Evolutionary conservation across 106 monocot genomes (phyloP).

Genomic region (Dioscorea zingiberensis): DNA sequence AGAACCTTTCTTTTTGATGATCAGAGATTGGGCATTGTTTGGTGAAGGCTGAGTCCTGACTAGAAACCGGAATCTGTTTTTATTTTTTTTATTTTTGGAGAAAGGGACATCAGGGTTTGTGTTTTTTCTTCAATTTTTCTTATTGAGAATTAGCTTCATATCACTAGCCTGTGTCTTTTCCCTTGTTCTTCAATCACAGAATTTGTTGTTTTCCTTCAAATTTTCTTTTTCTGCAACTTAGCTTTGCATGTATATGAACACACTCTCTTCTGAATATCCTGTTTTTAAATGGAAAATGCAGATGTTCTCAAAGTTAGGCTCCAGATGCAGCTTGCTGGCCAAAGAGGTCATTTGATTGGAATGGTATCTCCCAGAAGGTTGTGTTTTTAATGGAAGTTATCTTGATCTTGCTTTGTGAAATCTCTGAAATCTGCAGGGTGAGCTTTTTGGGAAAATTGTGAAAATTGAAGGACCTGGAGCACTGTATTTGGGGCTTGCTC

Average conservation of each 20-base stretch:
- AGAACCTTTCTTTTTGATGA: neutral
- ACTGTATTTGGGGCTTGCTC: slow-evolving; percentile 72
- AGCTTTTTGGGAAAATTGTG: slow-evolving; percentile 41
- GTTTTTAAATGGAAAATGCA: slow-evolving; percentile 19
- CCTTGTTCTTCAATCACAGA: too few relatives aligned
- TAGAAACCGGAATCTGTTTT: neutral
- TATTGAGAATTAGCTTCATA: neutral
- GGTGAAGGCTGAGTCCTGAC: too few relatives aligned
- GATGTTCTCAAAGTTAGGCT: slow-evolving; percentile 97
- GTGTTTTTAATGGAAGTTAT: too few relatives aligned
- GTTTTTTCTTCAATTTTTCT: neutral
- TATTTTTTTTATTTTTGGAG: too few relatives aligned
- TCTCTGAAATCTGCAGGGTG: slow-evolving; percentile 33
- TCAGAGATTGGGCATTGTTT: too few relatives aligned
- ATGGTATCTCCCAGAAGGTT: slow-evolving; percentile 52
- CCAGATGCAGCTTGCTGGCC: slow-evolving; percentile 94
- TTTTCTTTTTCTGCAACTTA: too few relatives aligned
- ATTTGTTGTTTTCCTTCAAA: too few relatives aligned
- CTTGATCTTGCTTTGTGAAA: too few relatives aligned
- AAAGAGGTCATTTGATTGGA: slow-evolving; percentile 69
- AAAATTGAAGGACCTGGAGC: slow-evolving; percentile 66
- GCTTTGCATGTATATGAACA: too few relatives aligned
- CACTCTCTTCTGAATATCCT: too few relatives aligned
- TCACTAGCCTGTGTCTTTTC: neutral
- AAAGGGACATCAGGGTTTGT: neutral